These are phyloP conservation scores for Vitis hybrid DNA, from an alignment of 177 flowering plant species.

Conservation along the genomic window DNA sequence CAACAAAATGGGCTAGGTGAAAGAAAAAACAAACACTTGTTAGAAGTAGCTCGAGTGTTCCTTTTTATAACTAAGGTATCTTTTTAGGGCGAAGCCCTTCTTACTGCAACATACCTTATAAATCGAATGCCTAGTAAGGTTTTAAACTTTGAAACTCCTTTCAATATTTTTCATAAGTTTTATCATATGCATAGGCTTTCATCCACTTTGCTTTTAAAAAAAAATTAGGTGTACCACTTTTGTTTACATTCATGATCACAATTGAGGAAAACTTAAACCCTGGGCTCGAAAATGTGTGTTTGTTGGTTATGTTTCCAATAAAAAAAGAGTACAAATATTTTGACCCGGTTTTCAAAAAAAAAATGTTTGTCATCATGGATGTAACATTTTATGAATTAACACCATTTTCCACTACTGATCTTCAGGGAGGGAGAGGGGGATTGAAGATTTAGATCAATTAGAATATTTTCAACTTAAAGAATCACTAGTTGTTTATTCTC, in stretches of 20 bases:
- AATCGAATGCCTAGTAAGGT: not conserved
- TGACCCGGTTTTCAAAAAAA: not conserved
- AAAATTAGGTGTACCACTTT: not conserved
- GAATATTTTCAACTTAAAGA: too few relatives aligned
- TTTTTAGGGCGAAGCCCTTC: not conserved
- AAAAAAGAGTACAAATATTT: too few relatives aligned
- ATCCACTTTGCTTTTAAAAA: too few relatives aligned
- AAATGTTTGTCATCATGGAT: constrained; percentile 1
- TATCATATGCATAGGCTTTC: not conserved
- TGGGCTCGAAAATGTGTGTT: not conserved
- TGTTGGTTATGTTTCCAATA: too few relatives aligned
- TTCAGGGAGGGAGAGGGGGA: too few relatives aligned
- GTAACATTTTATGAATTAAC: not conserved
- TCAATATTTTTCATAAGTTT: not conserved
- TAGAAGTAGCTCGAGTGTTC: not conserved
- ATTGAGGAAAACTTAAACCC: not conserved
- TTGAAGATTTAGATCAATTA: too few relatives aligned
- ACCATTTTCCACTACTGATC: too few relatives aligned
- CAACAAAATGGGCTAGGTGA: too few relatives aligned
- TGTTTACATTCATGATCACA: not conserved
- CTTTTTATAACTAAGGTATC: not conserved
- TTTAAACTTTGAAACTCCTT: not conserved
- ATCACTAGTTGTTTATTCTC: too few relatives aligned
- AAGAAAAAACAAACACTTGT: not conserved
- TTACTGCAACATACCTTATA: not conserved